Evolutionary conservation across 2,329 filamentous ascomycete genomes (phyloP), one percentile per base, ranked within the genome.

Genomic region (Fusarium decemcellulare): DNA sequence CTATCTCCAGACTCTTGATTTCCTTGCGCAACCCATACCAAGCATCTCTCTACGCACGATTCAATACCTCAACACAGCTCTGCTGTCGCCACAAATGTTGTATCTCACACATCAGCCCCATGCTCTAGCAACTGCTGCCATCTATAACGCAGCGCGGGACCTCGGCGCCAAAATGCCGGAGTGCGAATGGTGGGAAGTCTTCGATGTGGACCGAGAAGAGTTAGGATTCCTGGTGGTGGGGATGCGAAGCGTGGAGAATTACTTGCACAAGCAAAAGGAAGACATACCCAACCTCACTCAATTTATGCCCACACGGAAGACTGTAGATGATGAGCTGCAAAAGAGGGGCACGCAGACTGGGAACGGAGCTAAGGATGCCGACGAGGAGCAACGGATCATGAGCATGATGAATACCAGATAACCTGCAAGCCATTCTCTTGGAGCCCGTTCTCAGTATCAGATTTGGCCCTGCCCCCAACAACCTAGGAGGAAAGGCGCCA

Each of bases 101-200:
- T 98, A 97, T 78, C 84, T 97, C 30, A 98, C 96, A 4, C 95
- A 98, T 76, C 96, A 98, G 78, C 95, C 96, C 2, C 88, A 92
- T 66, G 89, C 91, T 27, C 84, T 99, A 10, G 95, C 96, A 6
- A 93, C 94, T 3, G 93, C 95, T 2, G 93, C 95, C 1, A 92
- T 98, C 34, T 99, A 98, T 77, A 88, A 94, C n/a, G 93, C 95
- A 0, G 92, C 94, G 1, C 87, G 91, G 46, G 94, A 98, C 71
- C 79, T 88, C 1, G 90, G 87, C 0, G 88, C 92, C 12, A 94
- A 93, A 78, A 86, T 98, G 81, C 94, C 95, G 0, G 92, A 92
- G 68, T 89, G 88, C 50, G 91, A 93, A 68, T 99, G 96, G 96
- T 99, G 96, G 96, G 95, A 98, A 80, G 93, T 98, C 0, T 98